Evolutionary conservation across 352 stramenopile genomes (phyloP).

Genomic region (Phytophthora podocarpi): DNA sequence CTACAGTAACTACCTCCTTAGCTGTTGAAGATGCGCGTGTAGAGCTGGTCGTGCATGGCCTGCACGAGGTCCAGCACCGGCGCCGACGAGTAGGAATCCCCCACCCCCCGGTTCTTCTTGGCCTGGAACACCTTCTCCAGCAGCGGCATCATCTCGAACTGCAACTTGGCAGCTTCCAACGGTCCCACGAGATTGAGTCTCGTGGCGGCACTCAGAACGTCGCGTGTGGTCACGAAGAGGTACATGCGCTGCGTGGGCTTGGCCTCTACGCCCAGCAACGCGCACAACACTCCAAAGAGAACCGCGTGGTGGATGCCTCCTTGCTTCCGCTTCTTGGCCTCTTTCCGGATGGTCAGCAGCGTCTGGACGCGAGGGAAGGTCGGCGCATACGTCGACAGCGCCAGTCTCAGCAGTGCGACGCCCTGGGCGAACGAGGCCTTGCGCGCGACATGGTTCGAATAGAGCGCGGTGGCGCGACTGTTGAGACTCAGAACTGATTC

Average conservation of each 20-base stretch:
- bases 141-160: slow-evolving; percentile 56
- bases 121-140: slow-evolving; percentile 61
- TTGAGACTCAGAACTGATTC: slow-evolving; percentile 60
- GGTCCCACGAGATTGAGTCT: slow-evolving; percentile 82
- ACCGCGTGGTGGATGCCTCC: slow-evolving; percentile 67
- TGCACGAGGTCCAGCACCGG: slow-evolving; percentile 84
- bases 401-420: slow-evolving; percentile 68
- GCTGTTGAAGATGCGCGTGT: slow-evolving; percentile 90
- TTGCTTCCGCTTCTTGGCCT: slow-evolving; percentile 54
- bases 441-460: slow-evolving; percentile 80
- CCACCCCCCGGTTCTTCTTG: slow-evolving; percentile 70
- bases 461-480: slow-evolving; percentile 52
- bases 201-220: slow-evolving; percentile 78
- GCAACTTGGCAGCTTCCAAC: slow-evolving; percentile 69
- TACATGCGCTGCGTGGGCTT: slow-evolving; percentile 74
- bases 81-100: slow-evolving; percentile 78
- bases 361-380: slow-evolving; percentile 34
- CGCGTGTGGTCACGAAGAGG: slow-evolving; percentile 77
- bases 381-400: slow-evolving; percentile 56
- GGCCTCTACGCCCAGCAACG: slow-evolving; percentile 47
- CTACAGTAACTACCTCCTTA: slow-evolving; percentile 7
- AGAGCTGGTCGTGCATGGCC: slow-evolving; percentile 86
- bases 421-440: slow-evolving; percentile 81
- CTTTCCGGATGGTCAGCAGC: slow-evolving; percentile 55
- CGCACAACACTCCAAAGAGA: slow-evolving; percentile 72